Base-by-base conservation (phyloP, 176 grass and related monocot species). In the Aegilops speltoides region DNA sequence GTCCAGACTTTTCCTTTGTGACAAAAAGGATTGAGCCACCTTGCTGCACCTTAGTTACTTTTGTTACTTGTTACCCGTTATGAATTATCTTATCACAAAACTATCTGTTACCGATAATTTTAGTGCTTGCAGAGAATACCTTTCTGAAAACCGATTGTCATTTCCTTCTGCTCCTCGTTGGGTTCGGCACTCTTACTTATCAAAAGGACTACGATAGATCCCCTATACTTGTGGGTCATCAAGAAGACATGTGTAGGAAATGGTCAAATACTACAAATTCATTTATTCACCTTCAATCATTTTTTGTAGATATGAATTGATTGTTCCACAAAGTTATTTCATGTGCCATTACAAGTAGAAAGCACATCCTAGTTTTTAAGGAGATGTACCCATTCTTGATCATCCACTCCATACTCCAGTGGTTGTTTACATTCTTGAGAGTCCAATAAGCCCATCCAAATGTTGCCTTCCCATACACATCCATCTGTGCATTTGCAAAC, bases 321-420 rank as follows among this genome's bases (percentile, higher is more conserved):
- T 22, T 9, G 7, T 20, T 59, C 54, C 7, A 22, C 54, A 59
- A 59, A 59, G 2, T 59, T 22, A 50, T 24, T 29, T 70, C 7
- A 50, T 4, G 24, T 5, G 13, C 10, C 24, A 52, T 17, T 45
- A 32, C 46, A 77, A 3, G 10, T 32, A 62, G n/a, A 25, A 62
- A 62, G 3, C 46, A 54, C 2, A 54, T 10, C 73, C 26, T 77
- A 82, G 72, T 9, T 80, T 73, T 57, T 15, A 88, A 7, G 10
- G 86, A 41, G 75, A 94, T 88, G 62, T 88, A 93, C 33, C 89
- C 91, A 24, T 97, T 94, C 6, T 67, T 50, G 16, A 97, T 97
- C 94, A 97, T 97, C 94, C 91, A 97, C 76, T 92, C 45, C 73
- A 92, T 81, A 36, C 81, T 97, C 94, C 94, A 94, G 62, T 90